A percentile compares a stretch with the other conserved stretches of the same genome.
These are phyloP conservation scores for Talaromyces rugulosus DNA, from an alignment of 2,329 filamentous ascomycete genomes.

Conservation along the genomic window DNA sequence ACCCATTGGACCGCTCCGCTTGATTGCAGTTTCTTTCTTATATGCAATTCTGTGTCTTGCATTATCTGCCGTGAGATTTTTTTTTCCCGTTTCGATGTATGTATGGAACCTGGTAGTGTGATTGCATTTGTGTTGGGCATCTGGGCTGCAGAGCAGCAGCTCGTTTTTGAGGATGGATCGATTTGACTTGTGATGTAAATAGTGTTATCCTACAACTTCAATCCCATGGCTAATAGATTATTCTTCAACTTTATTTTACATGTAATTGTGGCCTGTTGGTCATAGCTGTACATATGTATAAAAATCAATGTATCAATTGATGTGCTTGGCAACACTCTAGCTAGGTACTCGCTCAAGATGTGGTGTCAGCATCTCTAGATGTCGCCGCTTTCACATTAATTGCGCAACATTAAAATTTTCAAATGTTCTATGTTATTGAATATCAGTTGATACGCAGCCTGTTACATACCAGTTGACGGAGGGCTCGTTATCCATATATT, in stretches of 20 bases:
- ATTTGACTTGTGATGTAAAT: constrained; percentile 1
- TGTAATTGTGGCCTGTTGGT: too few species aligned
- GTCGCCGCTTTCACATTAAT: too few species aligned
- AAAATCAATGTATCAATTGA: too few species aligned
- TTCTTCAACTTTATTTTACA: not conserved
- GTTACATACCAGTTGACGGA: too few species aligned
- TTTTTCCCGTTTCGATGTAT: not conserved
- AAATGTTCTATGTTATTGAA: too few species aligned
- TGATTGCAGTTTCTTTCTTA: not conserved
- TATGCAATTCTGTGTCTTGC: constrained; percentile 1
- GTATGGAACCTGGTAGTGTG: not conserved
- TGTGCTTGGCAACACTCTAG: too few species aligned
- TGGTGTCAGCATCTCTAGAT: too few species aligned
- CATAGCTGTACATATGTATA: not conserved
- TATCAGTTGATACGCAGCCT: too few species aligned
- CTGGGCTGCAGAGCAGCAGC: not conserved
- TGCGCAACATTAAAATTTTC: too few species aligned
- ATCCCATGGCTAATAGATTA: not conserved
- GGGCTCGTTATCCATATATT: too few species aligned
- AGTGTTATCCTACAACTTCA: not conserved
- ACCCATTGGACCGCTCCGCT: not conserved
- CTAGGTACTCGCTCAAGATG: too few species aligned
- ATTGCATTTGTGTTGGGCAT: not conserved
- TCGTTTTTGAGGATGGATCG: not conserved
- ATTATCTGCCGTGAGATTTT: not conserved